Base-by-base conservation (phyloP, 257 asterid species). In the Forsythia viridissima region DNA sequence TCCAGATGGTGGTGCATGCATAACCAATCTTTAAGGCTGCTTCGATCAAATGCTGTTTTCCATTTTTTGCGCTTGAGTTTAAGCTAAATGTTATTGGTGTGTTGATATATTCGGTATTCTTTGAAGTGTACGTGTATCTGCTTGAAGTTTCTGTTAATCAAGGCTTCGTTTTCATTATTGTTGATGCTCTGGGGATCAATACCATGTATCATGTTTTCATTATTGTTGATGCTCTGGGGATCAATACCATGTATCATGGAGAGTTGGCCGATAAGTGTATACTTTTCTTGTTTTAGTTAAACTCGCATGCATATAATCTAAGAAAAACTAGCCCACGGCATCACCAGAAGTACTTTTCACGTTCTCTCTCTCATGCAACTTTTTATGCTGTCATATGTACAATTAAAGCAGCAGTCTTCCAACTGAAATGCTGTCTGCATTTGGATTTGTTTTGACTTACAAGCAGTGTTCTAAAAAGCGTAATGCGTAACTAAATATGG, bases 1-100 rank as follows among this genome's bases (percentile, higher is more conserved):
- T 79, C 92, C 88, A 11, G 97, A 92, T 20, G 92, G 84, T 18
- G 94, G 93, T 69, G 89, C 87, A 2, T 91, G 97, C 90, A 87
- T 91, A 67, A 97, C 97, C 46, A 92, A 91, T 77, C 89, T 92
- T 80, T 91, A 92, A 80, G 87, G 86, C 79, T 92, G 39, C 6
- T 21, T 8, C 84, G 82, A 76, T 71, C 44, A 77, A 37, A 63
- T 77, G 59, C 66, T 77, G 72, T 52, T 4, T 59, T 67, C 16
- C 24, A 38, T 11, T 21, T 36, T 71, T 70, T 30, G 76, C 36
- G 69, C 16, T 79, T 21, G 75, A 83, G 59, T 42, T 70, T 74
- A 16, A 20, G 71, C 77, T 59, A 69, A 44, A 73, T 76, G 80
- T 44, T 71, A 42, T 66, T 72, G 40, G 74, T 66, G 71, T 70